A percentile compares a stretch with the other conserved stretches of the same genome.
These are phyloP conservation scores for Candolleomyces eurysporus DNA, from an alignment of 768 basidiomycete species.

Conservation along the genomic window DNA sequence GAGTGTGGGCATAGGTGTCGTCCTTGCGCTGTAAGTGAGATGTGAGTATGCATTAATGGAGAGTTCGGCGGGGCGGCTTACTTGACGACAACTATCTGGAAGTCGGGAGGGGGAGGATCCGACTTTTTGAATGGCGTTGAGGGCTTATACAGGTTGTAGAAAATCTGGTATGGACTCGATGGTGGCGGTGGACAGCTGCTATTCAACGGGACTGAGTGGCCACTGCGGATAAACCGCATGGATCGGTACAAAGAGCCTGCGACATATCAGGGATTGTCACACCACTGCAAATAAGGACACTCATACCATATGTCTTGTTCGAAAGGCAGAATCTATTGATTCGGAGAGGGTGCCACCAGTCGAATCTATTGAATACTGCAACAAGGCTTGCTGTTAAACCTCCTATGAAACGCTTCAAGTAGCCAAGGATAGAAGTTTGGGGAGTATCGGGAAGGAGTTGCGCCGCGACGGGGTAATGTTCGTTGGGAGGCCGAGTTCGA, in stretches of 20 bases:
- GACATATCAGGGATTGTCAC: background rate
- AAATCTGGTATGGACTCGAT: constrained; percentile 68
- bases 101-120: constrained; percentile 77
- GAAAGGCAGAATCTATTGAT: constrained; percentile 46
- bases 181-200: constrained; percentile 18
- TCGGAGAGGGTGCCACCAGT: constrained; percentile 69
- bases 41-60: background rate
- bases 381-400: constrained; percentile 29
- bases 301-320: constrained; percentile 53
- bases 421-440: constrained; percentile 29
- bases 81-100: constrained; percentile 84
- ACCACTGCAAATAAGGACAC: background rate
- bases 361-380: constrained; percentile 32
- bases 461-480: constrained; percentile 52
- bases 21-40: constrained; percentile 60
- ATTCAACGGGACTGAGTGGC: constrained; percentile 51
- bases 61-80: constrained; percentile 26
- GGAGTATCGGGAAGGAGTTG: constrained; percentile 21
- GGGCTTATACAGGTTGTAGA: constrained; percentile 92
- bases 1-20: constrained; percentile 78
- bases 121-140: constrained; percentile 81
- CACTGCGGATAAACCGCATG: constrained; percentile 70
- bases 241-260: constrained; percentile 67
- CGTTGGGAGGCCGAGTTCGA: constrained; percentile 61
- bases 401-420: constrained; percentile 33